These are phyloP conservation scores for Colletotrichum neosansevieriae DNA, from an alignment of 2,329 filamentous ascomycete genomes.

Conservation along the genomic window DNA sequence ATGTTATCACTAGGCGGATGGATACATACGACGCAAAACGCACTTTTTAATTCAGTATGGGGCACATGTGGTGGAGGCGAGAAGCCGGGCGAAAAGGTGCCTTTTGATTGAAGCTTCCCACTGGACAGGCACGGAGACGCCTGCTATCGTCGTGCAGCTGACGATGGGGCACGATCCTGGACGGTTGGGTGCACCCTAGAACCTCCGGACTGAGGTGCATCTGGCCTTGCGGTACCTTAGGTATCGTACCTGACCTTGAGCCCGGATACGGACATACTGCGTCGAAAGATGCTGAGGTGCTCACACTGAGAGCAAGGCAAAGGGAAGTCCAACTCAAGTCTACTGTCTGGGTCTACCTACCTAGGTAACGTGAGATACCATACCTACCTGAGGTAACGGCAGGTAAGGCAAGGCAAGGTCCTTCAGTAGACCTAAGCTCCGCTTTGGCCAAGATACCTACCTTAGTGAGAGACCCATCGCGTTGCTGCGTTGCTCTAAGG, in stretches of 20 bases:
- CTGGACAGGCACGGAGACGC: neutral
- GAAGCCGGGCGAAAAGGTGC: conserved; percentile 3
- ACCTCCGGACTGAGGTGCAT: conserved; percentile 22
- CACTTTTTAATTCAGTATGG: conserved; percentile 1
- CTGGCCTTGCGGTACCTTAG: conserved; percentile 13
- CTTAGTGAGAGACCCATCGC: too few relatives aligned
- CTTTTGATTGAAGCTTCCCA: conserved; percentile 23
- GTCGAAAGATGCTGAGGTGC: too few relatives aligned
- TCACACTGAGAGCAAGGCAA: too few relatives aligned
- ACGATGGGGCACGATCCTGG: conserved; percentile 16
- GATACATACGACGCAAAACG: conserved; percentile 1
- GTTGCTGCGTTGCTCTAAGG: too few relatives aligned
- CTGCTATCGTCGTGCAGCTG: conserved; percentile 19
- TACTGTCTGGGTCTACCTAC: too few relatives aligned
- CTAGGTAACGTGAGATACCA: too few relatives aligned
- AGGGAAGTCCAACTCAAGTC: too few relatives aligned
- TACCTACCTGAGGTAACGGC: too few relatives aligned
- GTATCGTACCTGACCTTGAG: neutral
- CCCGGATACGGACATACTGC: too few relatives aligned
- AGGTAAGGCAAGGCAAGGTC: too few relatives aligned
- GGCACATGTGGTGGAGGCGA: conserved; percentile 8
- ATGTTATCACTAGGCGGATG: conserved; percentile 6
- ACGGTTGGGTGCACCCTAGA: conserved; percentile 4
- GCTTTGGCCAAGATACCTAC: conserved; percentile 8
- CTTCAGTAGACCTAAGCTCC: neutral